Evolutionary conservation across 805 yeast genomes (phyloP), one percentile per base, ranked within the genome.

Genomic region (Tetrapisispora namnaoensis): DNA sequence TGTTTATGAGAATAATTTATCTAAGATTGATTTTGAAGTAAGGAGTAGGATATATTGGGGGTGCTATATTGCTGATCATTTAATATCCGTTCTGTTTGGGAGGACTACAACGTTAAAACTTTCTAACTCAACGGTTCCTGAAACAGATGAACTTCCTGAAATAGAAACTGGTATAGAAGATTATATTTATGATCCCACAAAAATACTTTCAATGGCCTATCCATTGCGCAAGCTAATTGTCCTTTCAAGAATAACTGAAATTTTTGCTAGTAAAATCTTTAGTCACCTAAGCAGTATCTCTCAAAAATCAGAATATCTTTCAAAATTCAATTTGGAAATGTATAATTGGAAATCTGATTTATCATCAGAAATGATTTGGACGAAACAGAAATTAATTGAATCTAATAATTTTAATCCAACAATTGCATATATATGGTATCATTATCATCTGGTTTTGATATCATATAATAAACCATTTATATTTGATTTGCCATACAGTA

Each of bases 31-130:
- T 54, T 70, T 72, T 36, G 76, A 74, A 41, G 78, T 79, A 39
- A 68, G 82, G 54, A 72, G 78, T 51, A 64, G 84, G 51, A 75
- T 79, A 17, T 76, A 75, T 57, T 79, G 84, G 84, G 83, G 83
- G 7, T 72, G 78, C 42, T 79, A 74, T 55, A 64, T 79, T 54
- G 80, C 79, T 7, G 84, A 79, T 59, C 82, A 77, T 57, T 72
- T 79, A 54, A 75, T 78, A 35, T 72, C 81, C 49, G 64, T 78
- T 37, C 62, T 78, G 18, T 66, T 78, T 46, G 83, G 83, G 4
- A 62, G 83, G 47, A 82, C 83, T 0, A 72, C 79, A 1, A 59
- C 72, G 2, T 59, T 79, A 44, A 73, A 78, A 53, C 58, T 74
- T 46, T 69, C 74, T n/a, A 80, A 79, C 54, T 76, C 83, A 1